These are phyloP conservation scores for Eremothecium coryli DNA, from an alignment of 1,139 yeast genomes.

Conservation along the genomic window DNA sequence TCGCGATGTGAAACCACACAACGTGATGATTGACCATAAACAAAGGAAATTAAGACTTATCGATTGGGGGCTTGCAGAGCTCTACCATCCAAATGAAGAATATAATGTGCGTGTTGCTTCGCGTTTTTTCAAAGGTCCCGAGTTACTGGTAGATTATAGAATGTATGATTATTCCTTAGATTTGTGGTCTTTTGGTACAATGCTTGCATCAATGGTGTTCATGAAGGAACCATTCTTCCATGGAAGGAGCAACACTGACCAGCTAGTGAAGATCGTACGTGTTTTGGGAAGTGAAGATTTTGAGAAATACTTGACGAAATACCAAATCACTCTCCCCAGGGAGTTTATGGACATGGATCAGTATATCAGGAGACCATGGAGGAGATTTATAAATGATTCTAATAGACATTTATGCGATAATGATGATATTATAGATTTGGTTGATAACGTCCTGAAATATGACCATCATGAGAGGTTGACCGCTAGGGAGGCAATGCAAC, in stretches of 20 bases:
- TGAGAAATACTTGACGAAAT: conserved; percentile 62
- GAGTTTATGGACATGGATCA: conserved; percentile 80
- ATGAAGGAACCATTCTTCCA: conserved; percentile 96
- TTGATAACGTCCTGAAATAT: conserved; percentile 74
- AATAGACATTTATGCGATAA: conserved; percentile 59
- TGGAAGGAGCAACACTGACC: conserved; percentile 94
- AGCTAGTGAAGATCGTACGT: conserved; percentile 85
- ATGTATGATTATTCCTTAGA: conserved; percentile 93
- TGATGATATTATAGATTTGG: conserved; percentile 67
- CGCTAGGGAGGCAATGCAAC: conserved; percentile 90
- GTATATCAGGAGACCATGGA: conserved; percentile 86
- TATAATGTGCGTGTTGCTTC: conserved; percentile 97
- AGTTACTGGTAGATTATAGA: conserved; percentile 83
- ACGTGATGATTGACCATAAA: conserved; percentile 93
- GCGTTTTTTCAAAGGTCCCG: conserved; percentile 97
- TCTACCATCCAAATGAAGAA: conserved; percentile 89
- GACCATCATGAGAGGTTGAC: conserved; percentile 95
- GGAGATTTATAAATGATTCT: conserved; percentile 60
- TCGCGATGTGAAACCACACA: conserved; percentile 97
- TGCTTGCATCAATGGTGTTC: conserved; percentile 94
- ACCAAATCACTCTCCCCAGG: conserved; percentile 63
- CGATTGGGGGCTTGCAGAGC: conserved; percentile 99
- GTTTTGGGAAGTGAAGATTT: conserved; percentile 88
- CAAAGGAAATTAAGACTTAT: conserved; percentile 65
- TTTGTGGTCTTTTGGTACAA: conserved; percentile 95